A percentile compares a stretch with the other conserved stretches of the same genome.
Conservation (phyloP, 2,329 filamentous ascomycete species). For the Pochonia chlamydosporia region DNA sequence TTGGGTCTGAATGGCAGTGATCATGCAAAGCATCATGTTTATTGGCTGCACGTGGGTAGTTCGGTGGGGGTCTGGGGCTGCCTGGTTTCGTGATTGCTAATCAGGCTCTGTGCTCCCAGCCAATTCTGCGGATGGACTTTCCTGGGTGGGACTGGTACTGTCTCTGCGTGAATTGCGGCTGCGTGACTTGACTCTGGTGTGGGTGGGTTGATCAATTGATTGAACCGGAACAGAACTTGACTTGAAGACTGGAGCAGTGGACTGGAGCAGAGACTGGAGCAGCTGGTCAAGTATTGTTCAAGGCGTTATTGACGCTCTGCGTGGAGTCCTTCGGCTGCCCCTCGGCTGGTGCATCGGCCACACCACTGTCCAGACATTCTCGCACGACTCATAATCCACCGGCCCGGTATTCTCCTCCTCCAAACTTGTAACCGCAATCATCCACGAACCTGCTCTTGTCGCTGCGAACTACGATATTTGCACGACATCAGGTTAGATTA, state of each 20-base stretch:
- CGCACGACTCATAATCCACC: constrained; percentile 6
- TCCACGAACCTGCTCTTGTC: constrained; percentile 1
- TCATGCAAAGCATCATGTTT: background rate
- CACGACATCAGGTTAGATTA: background rate
- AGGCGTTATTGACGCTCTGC: background rate
- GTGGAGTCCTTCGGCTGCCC: constrained; percentile 3
- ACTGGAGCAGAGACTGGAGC: too few species aligned
- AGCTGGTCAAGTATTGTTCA: too few species aligned
- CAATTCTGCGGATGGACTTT: background rate
- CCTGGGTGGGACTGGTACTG: background rate
- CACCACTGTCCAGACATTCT: too few species aligned
- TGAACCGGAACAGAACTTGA: too few species aligned
- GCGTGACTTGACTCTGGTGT: too few species aligned
- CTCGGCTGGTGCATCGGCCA: constrained; percentile 5
- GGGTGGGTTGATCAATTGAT: too few species aligned
- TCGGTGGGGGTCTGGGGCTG: background rate
- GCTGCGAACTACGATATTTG: background rate
- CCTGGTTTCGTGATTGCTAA: constrained; percentile 1
- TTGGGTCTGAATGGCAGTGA: background rate
- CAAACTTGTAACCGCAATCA: constrained; percentile 5
- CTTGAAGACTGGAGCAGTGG: too few species aligned
- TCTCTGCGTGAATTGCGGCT: too few species aligned
- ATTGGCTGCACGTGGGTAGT: background rate
- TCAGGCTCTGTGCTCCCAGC: background rate
- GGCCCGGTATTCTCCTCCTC: background rate